Evolutionary conservation across 805 yeast genomes (phyloP).

Genomic region (Starmerella stigmatis): DNA sequence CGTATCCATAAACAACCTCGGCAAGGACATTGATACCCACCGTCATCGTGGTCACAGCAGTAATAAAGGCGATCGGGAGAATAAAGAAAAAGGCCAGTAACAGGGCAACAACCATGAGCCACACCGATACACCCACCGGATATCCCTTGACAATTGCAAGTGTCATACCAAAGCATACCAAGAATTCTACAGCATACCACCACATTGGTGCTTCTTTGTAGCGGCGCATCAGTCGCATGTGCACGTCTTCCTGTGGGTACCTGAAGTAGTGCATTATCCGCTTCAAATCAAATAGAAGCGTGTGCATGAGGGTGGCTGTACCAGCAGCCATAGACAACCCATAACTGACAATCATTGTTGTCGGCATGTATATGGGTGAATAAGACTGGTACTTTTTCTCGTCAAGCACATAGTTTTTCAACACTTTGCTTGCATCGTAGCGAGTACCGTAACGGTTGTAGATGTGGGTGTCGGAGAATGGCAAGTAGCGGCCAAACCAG

Average conservation of each 20-base stretch:
- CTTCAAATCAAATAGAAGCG: conserved; percentile 45
- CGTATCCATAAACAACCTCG: conserved; percentile 55
- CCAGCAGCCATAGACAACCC: conserved; percentile 57
- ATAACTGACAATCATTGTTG: conserved; percentile 49
- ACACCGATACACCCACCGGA: conserved; percentile 36
- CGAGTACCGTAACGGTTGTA: conserved; percentile 42
- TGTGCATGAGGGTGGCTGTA: conserved; percentile 49
- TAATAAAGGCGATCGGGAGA: conserved; percentile 52
- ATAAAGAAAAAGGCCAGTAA: conserved; percentile 46
- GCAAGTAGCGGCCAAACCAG: conserved; percentile 52
- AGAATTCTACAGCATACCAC: conserved; percentile 44
- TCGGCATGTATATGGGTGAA: conserved; percentile 54
- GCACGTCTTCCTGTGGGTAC: conserved; percentile 41
- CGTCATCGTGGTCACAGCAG: conserved; percentile 50
- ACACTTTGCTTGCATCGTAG: conserved; percentile 43
- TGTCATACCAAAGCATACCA: conserved; percentile 20
- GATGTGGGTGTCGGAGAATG: conserved; percentile 39
- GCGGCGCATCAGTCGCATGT: conserved; percentile 43
- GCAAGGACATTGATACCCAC: conserved; percentile 54
- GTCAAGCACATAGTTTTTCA: conserved; percentile 39
- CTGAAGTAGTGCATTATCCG: conserved; percentile 43
- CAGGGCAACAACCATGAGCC: conserved; percentile 38
- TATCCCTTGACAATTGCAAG: conserved; percentile 25
- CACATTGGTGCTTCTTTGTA: conserved; percentile 56
- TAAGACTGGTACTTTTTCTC: conserved; percentile 42